A percentile compares a stretch with the other conserved stretches of the same genome.
phyloP scores from a whole-genome alignment of 176 grass and related monocot species.

The Zizania latifolia region DNA sequence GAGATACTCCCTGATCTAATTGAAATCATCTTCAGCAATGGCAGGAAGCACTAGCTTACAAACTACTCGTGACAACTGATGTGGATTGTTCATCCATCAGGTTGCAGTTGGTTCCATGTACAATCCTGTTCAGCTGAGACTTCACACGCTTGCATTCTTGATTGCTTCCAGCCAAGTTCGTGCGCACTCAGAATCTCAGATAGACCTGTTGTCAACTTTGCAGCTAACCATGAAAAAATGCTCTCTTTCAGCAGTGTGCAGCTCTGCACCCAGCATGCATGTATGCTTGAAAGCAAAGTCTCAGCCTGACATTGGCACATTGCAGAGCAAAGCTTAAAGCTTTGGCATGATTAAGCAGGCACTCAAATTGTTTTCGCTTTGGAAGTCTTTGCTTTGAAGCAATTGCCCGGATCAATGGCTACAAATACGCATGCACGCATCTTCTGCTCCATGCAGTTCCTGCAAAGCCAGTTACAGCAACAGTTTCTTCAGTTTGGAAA shows the following conservation, averaged over 20 bases:
- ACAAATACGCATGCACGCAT: conserved; percentile 32
- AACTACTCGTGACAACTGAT: neutral
- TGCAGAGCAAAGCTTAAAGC: conserved; percentile 63
- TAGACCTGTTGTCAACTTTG: conserved; percentile 6
- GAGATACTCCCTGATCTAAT: neutral
- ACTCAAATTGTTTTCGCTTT: conserved; percentile 17
- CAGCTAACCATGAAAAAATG: conserved; percentile 18
- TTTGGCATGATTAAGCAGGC: conserved; percentile 42
- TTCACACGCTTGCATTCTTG: neutral
- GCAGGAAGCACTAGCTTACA: neutral
- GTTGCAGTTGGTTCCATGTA: conserved; percentile 10
- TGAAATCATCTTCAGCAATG: neutral
- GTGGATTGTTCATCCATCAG: conserved; percentile 6
- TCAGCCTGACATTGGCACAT: conserved; percentile 13
- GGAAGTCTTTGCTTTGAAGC: conserved; percentile 51
- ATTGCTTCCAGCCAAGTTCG: conserved; percentile 27
- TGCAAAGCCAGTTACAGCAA: neutral
- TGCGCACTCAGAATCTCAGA: neutral
- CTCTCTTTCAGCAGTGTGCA: neutral
- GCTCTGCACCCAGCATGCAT: conserved; percentile 33
- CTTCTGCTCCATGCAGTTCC: conserved; percentile 7
- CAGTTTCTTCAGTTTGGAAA: conserved; percentile 5
- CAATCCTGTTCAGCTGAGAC: neutral
- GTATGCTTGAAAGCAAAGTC: conserved; percentile 68
- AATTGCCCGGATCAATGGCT: neutral